Percentiles rank a stretch among this genome's conserved stretches.
Evolutionary conservation across 139 green algal species (phyloP).

Genomic region (Chlorella sp.): DNA sequence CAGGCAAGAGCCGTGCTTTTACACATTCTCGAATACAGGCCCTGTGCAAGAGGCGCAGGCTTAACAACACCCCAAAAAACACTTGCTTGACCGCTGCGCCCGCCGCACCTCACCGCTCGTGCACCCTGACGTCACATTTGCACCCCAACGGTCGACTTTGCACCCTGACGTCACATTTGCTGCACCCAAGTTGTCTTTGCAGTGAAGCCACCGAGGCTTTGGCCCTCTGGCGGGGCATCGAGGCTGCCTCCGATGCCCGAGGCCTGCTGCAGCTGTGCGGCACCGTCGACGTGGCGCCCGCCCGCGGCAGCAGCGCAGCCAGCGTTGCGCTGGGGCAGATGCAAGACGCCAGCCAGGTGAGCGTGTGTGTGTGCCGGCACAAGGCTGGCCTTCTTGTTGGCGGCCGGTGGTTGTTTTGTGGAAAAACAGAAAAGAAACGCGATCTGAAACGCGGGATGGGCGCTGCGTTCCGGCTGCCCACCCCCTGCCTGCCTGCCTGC

Average conservation of each 20-base stretch:
- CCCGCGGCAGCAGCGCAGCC: conserved; percentile 11
- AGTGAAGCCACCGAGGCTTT: conserved; percentile 21
- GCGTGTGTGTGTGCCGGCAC: neutral
- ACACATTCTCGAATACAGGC: too few relatives aligned
- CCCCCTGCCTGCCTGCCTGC: neutral
- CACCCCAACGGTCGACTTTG: too few relatives aligned
- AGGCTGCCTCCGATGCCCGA: neutral
- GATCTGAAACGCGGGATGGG: too few relatives aligned
- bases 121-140: neutral
- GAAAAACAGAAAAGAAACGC: too few relatives aligned
- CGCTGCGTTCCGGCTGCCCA: too few relatives aligned
- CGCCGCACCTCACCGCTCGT: neutral
- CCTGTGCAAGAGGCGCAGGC: too few relatives aligned
- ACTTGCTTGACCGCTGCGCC: neutral
- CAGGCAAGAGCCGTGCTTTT: neutral
- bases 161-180: neutral
- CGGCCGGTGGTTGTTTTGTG: too few relatives aligned
- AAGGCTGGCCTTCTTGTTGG: neutral
- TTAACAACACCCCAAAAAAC: too few relatives aligned
- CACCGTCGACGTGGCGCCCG: conserved; percentile 13
- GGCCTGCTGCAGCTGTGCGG: conserved; percentile 29
- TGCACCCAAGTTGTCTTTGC: neutral
- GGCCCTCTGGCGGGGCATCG: conserved; percentile 23
- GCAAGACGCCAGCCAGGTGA: conserved; percentile 22
- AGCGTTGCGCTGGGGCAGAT: conserved; percentile 2